These are phyloP conservation scores for Solanum pinnatisectum DNA, from an alignment of 257 asterid genomes.

Conservation along the genomic window DNA sequence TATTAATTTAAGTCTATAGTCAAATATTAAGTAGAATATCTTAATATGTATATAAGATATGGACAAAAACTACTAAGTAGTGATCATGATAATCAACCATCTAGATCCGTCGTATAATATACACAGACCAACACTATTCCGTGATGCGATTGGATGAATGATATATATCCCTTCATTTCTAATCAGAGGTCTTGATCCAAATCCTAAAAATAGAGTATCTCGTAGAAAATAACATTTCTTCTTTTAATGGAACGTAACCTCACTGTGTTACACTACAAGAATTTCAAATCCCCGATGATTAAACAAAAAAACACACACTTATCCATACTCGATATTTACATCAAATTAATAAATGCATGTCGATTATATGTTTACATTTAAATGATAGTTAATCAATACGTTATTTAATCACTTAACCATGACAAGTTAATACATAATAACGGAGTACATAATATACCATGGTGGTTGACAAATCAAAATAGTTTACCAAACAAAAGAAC, in stretches of 20 bases:
- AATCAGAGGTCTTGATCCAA: not conserved
- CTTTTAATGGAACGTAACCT: not conserved
- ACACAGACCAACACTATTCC: not conserved
- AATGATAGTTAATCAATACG: accelerated
- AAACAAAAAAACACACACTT: not conserved
- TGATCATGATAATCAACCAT: not conserved
- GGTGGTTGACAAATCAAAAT: not conserved
- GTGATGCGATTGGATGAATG: not conserved
- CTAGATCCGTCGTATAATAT: not conserved
- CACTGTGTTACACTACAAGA: not conserved
- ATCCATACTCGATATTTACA: not conserved
- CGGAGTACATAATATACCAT: not conserved
- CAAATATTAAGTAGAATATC: not conserved
- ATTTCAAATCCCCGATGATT: not conserved
- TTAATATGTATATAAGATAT: not conserved
- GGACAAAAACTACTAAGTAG: not conserved
- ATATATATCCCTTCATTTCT: not conserved
- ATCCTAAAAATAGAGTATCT: not conserved
- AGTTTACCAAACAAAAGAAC: not conserved
- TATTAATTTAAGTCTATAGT: not conserved
- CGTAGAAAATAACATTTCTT: too few relatives aligned
- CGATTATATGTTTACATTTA: not conserved
- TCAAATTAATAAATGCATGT: not conserved
- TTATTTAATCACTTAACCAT: not conserved
- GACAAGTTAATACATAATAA: not conserved